Evolutionary conservation across 106 monocot genomes (phyloP), one percentile per base, ranked within the genome.

Genomic region (Dendrobium officinale): DNA sequence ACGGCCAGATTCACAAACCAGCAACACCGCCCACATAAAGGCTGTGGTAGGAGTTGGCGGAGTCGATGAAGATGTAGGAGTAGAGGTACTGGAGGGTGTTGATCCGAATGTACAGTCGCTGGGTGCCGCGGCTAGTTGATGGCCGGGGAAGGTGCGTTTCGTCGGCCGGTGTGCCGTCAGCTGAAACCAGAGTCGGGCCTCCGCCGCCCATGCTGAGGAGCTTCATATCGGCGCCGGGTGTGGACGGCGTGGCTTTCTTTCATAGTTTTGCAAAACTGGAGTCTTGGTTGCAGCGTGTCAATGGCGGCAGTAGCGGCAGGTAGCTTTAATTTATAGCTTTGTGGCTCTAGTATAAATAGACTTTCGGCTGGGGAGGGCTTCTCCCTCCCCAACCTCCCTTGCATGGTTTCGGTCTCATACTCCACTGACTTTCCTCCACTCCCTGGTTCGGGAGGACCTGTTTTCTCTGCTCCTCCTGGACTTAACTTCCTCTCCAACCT

Each of bases 241-340:
- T 87, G 87, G 92, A 95, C 2, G 92, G 85, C 42, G 70, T 79
- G 20, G 92, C 89, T 78, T 88, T 94, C 84, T 80, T 86, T 94
- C 92, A 92, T 1, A 98, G 89, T 72, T 86, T 86, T 22, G 84
- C 51, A 41, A 98, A 80, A 17, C 77, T 78, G 1, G 97, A 98
- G 83, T 91, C 92, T 75, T 92, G 97, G 84, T 94, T 98, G 90
- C 97, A 98, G 48, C 97, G 84, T 48, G 97, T 98, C 26, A 98
- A 80, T 1, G 90, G 88, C 1, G 97, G 97, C 9, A 94, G 85
- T 16, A 61, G 59, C 37, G 97, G 97, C 44, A 91, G 78, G 75
- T 92, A 97, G 80, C 82, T 98, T 79, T 92, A 27, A 27, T 27
- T 27, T 27, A 27, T 27, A 27, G 27, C 27, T 27, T 27, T 27